Evolutionary conservation across 352 stramenopile genomes (phyloP), one percentile per base, ranked within the genome.

Genomic region (Pythium phragmiticola): DNA sequence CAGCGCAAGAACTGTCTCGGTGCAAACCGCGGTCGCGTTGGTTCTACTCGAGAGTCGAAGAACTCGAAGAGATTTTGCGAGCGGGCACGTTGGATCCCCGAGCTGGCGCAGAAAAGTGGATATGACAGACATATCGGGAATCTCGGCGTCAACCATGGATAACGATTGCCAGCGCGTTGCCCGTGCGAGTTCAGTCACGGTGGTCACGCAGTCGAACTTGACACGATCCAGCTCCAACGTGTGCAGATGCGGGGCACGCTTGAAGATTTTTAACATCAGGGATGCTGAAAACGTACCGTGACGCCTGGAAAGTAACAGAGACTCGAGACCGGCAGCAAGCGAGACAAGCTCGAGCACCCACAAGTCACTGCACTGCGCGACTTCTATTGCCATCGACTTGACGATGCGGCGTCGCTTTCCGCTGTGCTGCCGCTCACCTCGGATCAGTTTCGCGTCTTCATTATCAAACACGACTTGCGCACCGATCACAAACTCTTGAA

Each of bases 21-120:
- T 51, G 26, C 39, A 60, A 33, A 60, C 54, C 16, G 54, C 54
- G 21, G 13, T 52, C 6, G n/a, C 9, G 28, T 60, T 60, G 23
- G 11, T 43, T 42, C 54, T 23, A 30, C 54, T 60, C 11, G 54
- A 60, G 7, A 60, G 21, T 51, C 54, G 54, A 43, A 60, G 42
- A 41, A 43, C 39, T 23, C 41, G 54, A n/a, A 60, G 54, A 7
- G 54, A 50, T n/a, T 43, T 51, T 33, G 54, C 21, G 2, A 60
- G 41, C 7, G 3, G 12, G 23, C 39, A 60, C 5, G 23, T 60
- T 30, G 54, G 54, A 46, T 60, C 54, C 4, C 54, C 26, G 7
- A 60, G 41, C 14, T 42, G 21, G 26, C 26, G 23, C 9, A 60
- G 28, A 17, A 60, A 52, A 16, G 26, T 30, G 7, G 36, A 52